These are phyloP conservation scores for Tremella yokohamensis DNA, from an alignment of 768 basidiomycete species.

Conservation along the genomic window DNA sequence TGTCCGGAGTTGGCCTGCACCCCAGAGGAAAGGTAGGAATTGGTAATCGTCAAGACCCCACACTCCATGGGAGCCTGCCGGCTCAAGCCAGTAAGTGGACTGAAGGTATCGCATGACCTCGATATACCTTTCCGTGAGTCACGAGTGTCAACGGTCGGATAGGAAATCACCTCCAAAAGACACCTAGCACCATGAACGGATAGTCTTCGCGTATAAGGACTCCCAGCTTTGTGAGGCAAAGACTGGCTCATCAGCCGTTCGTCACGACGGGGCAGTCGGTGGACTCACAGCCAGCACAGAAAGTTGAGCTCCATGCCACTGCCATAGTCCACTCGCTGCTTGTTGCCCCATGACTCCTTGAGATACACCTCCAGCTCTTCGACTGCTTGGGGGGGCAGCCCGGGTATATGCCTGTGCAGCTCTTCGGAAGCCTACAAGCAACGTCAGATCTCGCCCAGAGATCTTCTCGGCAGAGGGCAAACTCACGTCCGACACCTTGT, in stretches of 20 bases:
- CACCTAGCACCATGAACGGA: slow-evolving; percentile 68
- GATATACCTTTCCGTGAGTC: slow-evolving; percentile 49
- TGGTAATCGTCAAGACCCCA: slow-evolving; percentile 98
- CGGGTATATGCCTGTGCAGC: slow-evolving; percentile 62
- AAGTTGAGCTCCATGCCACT: slow-evolving; percentile 99
- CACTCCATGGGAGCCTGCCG: slow-evolving; percentile 97
- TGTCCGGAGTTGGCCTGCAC: slow-evolving; percentile 53
- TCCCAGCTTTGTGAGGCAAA: slow-evolving; percentile 72
- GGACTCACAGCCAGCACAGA: slow-evolving; percentile 84
- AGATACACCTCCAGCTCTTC: slow-evolving; percentile 77
- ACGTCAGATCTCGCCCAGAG: neutral
- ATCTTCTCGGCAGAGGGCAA: neutral
- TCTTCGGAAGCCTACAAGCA: slow-evolving; percentile 56
- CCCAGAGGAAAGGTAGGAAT: slow-evolving; percentile 72
- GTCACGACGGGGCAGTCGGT: neutral
- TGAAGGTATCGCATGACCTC: slow-evolving; percentile 65
- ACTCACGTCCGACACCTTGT: slow-evolving; percentile 66
- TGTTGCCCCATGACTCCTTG: slow-evolving; percentile 83
- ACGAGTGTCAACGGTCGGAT: neutral
- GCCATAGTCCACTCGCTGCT: slow-evolving; percentile 93
- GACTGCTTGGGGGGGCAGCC: slow-evolving; percentile 60
- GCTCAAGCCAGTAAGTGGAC: slow-evolving; percentile 94
- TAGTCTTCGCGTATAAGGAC: slow-evolving; percentile 65
- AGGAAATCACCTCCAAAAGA: slow-evolving; percentile 76
- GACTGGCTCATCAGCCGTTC: slow-evolving; percentile 54